Evolutionary conservation across 164 flowering plant genomes (phyloP).

Genomic region (Nymphaea colorata): DNA sequence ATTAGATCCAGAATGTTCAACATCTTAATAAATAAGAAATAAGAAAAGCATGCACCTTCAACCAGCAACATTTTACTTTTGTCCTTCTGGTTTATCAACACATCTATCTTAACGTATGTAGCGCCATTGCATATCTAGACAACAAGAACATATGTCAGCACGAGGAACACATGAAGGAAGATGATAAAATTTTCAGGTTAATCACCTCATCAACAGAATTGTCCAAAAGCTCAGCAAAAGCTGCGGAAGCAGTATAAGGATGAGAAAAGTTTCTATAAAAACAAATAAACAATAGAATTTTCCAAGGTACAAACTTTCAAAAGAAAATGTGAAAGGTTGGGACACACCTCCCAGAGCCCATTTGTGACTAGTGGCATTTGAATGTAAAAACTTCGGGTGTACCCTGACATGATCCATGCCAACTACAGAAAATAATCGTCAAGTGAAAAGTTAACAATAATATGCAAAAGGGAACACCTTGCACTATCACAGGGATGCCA

Average conservation of each 20-base stretch:
- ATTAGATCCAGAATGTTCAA: too few species aligned
- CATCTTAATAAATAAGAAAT: too few species aligned
- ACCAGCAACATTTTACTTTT: constrained; percentile 56
- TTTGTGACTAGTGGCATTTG: constrained; percentile 98
- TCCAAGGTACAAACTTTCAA: neutral
- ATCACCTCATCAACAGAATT: constrained; percentile 94
- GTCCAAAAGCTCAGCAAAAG: constrained; percentile 96
- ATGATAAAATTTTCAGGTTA: neutral
- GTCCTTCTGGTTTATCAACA: constrained; percentile 55
- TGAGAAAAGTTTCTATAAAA: neutral
- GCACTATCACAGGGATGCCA: too few species aligned
- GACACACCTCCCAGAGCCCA: constrained; percentile 96
- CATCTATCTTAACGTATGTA: constrained; percentile 60
- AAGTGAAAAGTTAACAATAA: neutral
- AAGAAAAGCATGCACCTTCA: constrained; percentile 45
- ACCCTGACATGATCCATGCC: constrained; percentile 96
- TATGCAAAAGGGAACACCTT: neutral
- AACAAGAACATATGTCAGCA: constrained; percentile 1
- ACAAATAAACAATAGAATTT: neutral
- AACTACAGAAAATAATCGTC: constrained; percentile 21
- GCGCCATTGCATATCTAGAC: constrained; percentile 71
- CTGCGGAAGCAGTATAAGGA: constrained; percentile 26
- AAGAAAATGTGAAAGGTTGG: neutral
- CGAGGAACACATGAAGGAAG: neutral
- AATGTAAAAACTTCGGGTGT: constrained; percentile 92